Conservation (phyloP, 495 filamentous ascomycete species). For the Penicillium waksmanii region DNA sequence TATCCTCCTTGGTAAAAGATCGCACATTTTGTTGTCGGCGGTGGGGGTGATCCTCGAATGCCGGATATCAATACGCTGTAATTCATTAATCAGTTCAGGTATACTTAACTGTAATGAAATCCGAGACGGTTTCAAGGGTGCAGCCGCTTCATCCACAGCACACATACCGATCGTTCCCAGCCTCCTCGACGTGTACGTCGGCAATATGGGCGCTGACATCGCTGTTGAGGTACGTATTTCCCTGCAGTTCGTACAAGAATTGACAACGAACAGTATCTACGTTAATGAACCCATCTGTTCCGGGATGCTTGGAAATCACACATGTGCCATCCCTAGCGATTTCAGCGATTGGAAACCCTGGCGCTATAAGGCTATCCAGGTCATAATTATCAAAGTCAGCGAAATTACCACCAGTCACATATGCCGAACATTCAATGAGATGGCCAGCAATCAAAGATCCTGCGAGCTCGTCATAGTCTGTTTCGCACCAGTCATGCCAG, state of each 20-base stretch:
- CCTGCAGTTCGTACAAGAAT: conserved; percentile 62
- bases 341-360: conserved; percentile 46
- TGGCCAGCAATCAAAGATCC: conserved; percentile 51
- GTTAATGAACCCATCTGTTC: conserved; percentile 29
- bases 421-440: conserved; percentile 55
- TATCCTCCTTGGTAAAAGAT: conserved; percentile 53
- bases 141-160: background rate
- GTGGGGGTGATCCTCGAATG: conserved; percentile 49
- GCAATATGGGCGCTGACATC: conserved; percentile 55
- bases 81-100: background rate
- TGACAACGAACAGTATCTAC: conserved; percentile 53
- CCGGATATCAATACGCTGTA: conserved; percentile 46
- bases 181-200: conserved; percentile 40
- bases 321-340: conserved; percentile 34
- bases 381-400: conserved; percentile 47
- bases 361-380: conserved; percentile 36
- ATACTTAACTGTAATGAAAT: background rate
- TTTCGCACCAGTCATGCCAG: conserved; percentile 25
- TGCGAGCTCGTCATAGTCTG: conserved; percentile 47
- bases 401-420: conserved; percentile 57
- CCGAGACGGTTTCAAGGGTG: background rate
- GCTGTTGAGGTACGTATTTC: conserved; percentile 53
- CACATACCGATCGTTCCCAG: conserved; percentile 29
- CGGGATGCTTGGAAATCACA: conserved; percentile 33
- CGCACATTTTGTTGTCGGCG: conserved; percentile 58